Evolutionary conservation across 1,139 yeast genomes (phyloP).

Genomic region (Blastobotrys petasosporus): DNA sequence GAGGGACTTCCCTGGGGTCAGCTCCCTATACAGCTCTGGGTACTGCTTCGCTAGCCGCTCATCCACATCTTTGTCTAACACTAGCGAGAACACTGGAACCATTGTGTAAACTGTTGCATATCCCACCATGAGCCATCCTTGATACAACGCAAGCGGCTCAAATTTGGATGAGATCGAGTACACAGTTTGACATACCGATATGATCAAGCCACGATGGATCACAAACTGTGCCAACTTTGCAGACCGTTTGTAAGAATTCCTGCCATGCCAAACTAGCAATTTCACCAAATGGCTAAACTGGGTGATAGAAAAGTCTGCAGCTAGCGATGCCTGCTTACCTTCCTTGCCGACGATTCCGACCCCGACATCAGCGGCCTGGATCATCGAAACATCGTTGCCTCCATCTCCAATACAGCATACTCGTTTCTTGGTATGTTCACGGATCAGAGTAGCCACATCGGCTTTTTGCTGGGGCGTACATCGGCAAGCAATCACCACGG

Average conservation of each 20-base stretch:
- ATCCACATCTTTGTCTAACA: conserved; percentile 85
- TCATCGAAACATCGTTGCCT: conserved; percentile 98
- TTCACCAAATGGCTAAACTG: conserved; percentile 88
- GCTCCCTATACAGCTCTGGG: conserved; percentile 91
- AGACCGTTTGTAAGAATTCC: conserved; percentile 91
- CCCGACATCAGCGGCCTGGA: conserved; percentile 97
- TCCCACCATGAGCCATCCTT: conserved; percentile 98
- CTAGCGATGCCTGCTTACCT: conserved; percentile 94
- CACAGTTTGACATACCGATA: conserved; percentile 95
- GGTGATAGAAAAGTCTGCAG: conserved; percentile 92
- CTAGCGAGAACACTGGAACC: conserved; percentile 96
- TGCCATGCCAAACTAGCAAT: conserved; percentile 92
- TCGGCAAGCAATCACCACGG: conserved; percentile 95
- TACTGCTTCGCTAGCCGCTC: conserved; percentile 83
- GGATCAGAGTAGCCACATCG: conserved; percentile 78
- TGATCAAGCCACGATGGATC: conserved; percentile 90
- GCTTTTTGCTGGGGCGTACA: conserved; percentile 99
- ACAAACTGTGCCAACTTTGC: conserved; percentile 94
- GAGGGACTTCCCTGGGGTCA: conserved; percentile 80
- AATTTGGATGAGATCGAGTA: conserved; percentile 79
- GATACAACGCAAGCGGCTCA: conserved; percentile 89
- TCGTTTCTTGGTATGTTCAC: conserved; percentile 73
- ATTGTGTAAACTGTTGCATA: conserved; percentile 95
- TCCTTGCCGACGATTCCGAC: conserved; percentile 99
- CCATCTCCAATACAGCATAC: conserved; percentile 99